Base-by-base conservation (phyloP, 495 filamentous ascomycete genomes). In the Tricharina praecox region DNA sequence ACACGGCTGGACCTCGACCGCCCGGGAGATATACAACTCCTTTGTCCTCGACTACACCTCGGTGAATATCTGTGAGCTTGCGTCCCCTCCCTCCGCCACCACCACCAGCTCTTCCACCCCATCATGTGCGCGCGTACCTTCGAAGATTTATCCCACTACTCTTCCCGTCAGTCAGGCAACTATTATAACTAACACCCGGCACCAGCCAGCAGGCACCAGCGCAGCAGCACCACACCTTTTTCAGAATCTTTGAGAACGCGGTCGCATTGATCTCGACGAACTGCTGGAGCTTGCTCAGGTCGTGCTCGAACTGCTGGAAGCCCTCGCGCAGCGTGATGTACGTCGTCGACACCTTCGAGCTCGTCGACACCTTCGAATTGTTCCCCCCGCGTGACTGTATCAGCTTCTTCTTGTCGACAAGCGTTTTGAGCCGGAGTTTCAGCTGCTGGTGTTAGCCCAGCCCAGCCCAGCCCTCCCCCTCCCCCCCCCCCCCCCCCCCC, bases 241-340 rank as follows among this genome's bases (percentile, higher is more conserved):
- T 97, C 43, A 97, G 70, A 36, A 97, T 97, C 63, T 97, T 97
- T 18, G 90, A 94, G 63, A 94, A 92, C 20, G 86, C 90, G 9
- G 82, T 93, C 54, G 87, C 88, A 64, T 96, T 97, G 58, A 95
- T 82, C 59, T 95, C 87, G 42, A 97, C 84, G 60, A 96, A 97
- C 72, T 96, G 90, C 63, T 96, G 87, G 36, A 97, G 70, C 64
- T 97, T 97, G 66, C 93, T 92, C 30, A 97, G 63, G 59, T 96
- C 90, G 52, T 82, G 85, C 61, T 85, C 84, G 60, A 96, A 96
- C 61, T 95, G 88, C 53, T 88, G 85, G 53, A 97, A 87, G 1
- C 90, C 92, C 67, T 96, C 88, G 59, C 96, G 83, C 13, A 97
- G 70, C 1, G 85, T 85, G 16, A 90, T 81, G 56, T 93, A 95